phyloP scores from a whole-genome alignment of 2,329 filamentous ascomycete genomes.

The Aspergillus sp. region DNA sequence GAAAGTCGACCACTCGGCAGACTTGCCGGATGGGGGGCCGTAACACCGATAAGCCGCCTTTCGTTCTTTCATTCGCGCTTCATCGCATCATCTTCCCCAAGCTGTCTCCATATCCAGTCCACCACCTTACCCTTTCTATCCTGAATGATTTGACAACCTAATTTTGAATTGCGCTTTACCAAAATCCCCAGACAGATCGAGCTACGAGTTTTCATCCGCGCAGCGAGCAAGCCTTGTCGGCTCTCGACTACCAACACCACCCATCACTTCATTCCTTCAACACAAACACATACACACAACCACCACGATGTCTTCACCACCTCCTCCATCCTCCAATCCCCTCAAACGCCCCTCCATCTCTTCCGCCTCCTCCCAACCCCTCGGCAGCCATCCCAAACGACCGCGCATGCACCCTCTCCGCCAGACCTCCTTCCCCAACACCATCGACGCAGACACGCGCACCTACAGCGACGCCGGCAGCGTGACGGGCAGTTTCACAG shows the following conservation, averaged over 20 bases:
- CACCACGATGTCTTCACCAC: constrained; percentile 44
- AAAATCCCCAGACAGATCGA: neutral
- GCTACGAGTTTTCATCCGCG: neutral
- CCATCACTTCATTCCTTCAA: neutral
- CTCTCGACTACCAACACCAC: neutral
- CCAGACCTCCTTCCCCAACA: constrained; percentile 49
- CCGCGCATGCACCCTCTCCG: constrained; percentile 50
- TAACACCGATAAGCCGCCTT: constrained; percentile 5
- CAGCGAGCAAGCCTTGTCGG: neutral
- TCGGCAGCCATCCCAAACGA: constrained; percentile 33
- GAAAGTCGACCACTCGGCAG: constrained; percentile 8
- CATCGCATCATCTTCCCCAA: neutral
- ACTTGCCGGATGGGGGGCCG: constrained; percentile 10
- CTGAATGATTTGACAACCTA: neutral
- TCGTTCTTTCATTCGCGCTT: neutral
- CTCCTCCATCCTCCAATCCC: constrained; percentile 35
- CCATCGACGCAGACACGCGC: constrained; percentile 32
- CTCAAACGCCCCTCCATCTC: constrained; percentile 48
- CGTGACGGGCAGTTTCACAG: constrained; percentile 46
- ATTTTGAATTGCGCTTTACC: neutral
- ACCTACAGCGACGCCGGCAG: constrained; percentile 41
- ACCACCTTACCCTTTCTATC: too few relatives aligned
- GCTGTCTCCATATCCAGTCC: neutral
- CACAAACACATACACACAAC: neutral
- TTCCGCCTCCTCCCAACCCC: constrained; percentile 36